Base-by-base conservation (phyloP, 306 rosid species). In the Aeschynomene evenia region DNA sequence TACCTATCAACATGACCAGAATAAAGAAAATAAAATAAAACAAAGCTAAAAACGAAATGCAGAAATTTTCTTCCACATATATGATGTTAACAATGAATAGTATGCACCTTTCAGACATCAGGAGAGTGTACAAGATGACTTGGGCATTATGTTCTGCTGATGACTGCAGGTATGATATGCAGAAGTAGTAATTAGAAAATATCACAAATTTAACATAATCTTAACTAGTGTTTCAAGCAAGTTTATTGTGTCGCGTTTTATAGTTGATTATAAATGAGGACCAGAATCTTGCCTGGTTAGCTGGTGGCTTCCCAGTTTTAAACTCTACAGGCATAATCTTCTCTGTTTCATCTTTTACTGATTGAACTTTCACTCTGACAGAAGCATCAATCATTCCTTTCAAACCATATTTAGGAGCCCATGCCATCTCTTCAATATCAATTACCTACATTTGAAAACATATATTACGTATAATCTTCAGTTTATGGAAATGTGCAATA, bases 331-430 rank as follows among this genome's bases (percentile, higher is more conserved):
- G 98, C 90, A 93, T 79, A 40, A 90, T 83, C 78, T 70, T 85
- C 73, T 79, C 69, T 22, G 37, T 70, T 71, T 79, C 85, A 79
- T 55, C 65, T 52, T 68, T 80, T 68, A 63, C 59, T 63, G 85
- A 81, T 53, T 40, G 73, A 22, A 90, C 79, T 50, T 71, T 83
- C 75, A 88, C 96, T 70, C 87, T 83, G 54, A 93, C 80, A 5
- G 98, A 90, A 79, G 98, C 96, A 85, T 93, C 98, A 82, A 93
- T 90, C 89, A 86, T 86, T 78, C 98, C 98, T 81, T 93, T 93
- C 83, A 93, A 71, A 74, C 98, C 98, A 73, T 88, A 93, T 76
- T 79, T 90, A 43, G 98, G 94, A 59, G 97, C 94, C 98, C 98
- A 93, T 49, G 96, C 89, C 96, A 93, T 88, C 85, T 93, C 98